Conservation (phyloP, 1,284 basidiomycete genomes). For the Peniophora sp. region DNA sequence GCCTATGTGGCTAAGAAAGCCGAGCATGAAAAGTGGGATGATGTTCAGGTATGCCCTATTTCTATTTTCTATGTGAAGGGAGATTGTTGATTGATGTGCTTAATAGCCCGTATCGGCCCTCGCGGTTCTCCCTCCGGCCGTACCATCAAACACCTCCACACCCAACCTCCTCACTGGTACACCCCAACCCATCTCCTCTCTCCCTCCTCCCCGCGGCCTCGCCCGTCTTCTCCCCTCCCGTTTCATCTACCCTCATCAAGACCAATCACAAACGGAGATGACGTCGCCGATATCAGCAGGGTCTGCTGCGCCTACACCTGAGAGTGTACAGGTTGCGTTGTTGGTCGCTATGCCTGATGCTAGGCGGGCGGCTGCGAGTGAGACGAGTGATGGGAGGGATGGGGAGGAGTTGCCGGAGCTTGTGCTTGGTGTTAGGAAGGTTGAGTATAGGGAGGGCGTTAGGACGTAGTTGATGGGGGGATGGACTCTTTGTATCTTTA, state of each 20-base stretch:
- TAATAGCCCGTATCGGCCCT: too few relatives aligned
- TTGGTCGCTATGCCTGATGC: slow-evolving; percentile 56
- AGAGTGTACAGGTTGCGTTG: slow-evolving; percentile 41
- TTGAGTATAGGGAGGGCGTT: slow-evolving; percentile 17
- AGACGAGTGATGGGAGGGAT: slow-evolving; percentile 13
- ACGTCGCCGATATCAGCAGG: slow-evolving; percentile 28
- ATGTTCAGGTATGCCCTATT: too few relatives aligned
- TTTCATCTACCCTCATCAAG: slow-evolving; percentile 6
- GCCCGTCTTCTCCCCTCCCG: slow-evolving; percentile 1
- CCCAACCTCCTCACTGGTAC: too few relatives aligned
- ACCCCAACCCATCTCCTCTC: too few relatives aligned
- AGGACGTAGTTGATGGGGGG: neutral
- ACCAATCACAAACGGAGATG: slow-evolving; percentile 29
- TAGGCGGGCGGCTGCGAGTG: slow-evolving; percentile 16
- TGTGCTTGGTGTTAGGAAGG: slow-evolving; percentile 32
- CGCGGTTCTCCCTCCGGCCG: too few relatives aligned
- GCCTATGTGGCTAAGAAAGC: too few relatives aligned
- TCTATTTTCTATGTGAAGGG: too few relatives aligned
- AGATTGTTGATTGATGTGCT: too few relatives aligned
- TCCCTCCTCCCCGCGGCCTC: slow-evolving; percentile 1
- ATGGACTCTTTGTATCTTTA: neutral
- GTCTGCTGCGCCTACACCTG: slow-evolving; percentile 7
- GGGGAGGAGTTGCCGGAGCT: slow-evolving; percentile 38
- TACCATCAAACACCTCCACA: too few relatives aligned
- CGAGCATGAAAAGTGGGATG: too few relatives aligned